These are phyloP conservation scores for Gliomastix tumulicola DNA, from an alignment of 2,329 filamentous ascomycete species.

Conservation along the genomic window DNA sequence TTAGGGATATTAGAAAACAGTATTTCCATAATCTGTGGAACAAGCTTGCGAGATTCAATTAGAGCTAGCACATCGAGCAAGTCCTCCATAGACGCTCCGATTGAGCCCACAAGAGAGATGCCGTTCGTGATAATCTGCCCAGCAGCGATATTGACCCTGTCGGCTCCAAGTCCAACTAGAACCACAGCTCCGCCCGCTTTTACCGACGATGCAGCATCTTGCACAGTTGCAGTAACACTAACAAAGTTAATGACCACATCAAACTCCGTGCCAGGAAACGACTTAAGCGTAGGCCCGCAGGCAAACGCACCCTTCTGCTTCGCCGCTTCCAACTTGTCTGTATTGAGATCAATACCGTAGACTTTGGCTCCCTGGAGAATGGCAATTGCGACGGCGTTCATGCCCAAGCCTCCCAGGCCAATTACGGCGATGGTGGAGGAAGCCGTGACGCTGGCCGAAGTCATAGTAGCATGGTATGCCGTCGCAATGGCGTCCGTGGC, in stretches of 20 bases:
- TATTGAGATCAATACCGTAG: conserved; percentile 3
- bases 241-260: conserved; percentile 7
- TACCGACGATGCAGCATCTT: conserved; percentile 1
- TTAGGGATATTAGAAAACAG: conserved; percentile 2
- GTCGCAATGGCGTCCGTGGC: conserved; percentile 32
- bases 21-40: conserved; percentile 2
- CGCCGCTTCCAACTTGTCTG: conserved; percentile 5
- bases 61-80: conserved; percentile 3
- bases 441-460: conserved; percentile 20
- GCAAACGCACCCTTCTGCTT: not conserved
- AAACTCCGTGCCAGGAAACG: not conserved
- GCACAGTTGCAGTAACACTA: conserved; percentile 3
- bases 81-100: conserved; percentile 2
- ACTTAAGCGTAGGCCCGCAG: not conserved
- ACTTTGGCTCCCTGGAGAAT: conserved; percentile 3
- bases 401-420: conserved; percentile 30
- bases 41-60: not conserved
- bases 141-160: not conserved
- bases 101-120: conserved; percentile 2
- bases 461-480: conserved; percentile 29
- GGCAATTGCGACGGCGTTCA: conserved; percentile 21
- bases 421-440: conserved; percentile 31
- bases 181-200: conserved; percentile 6
- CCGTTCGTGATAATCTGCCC: not conserved
- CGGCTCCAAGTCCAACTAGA: conserved; percentile 1